Conservation (phyloP, 2,329 filamentous ascomycete genomes). For the Neonectria ditissima region DNA sequence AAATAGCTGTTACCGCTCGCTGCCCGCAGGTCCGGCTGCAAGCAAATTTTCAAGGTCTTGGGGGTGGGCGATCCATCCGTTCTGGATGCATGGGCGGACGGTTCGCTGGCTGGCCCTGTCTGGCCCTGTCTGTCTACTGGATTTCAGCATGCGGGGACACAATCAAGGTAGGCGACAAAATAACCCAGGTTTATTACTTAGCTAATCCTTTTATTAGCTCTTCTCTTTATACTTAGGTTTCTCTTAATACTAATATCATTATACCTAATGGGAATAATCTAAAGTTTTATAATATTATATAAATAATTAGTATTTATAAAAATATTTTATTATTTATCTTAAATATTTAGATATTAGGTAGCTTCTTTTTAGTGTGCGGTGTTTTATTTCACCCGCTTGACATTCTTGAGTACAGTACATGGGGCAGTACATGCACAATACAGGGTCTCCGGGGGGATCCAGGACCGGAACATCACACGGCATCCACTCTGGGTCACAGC, state of each 20-base stretch:
- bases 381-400: no score
- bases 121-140: constrained; percentile 18
- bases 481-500: constrained; percentile 15
- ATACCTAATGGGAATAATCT: no score
- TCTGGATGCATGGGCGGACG: constrained; percentile 25
- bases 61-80: constrained; percentile 19
- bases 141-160: constrained; percentile 29
- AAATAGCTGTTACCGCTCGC: constrained; percentile 35
- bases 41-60: constrained; percentile 22
- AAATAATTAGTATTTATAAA: no score
- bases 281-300: no score
- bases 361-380: no score
- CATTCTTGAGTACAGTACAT: constrained; percentile 24
- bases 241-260: no score
- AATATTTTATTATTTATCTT: no score
- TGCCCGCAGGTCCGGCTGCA: not conserved
- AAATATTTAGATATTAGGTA: no score
- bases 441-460: constrained; percentile 19
- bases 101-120: constrained; percentile 34
- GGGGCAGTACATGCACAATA: constrained; percentile 26
- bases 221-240: no score
- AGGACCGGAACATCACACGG: constrained; percentile 24
- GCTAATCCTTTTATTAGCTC: no score
- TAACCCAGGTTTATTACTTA: no score
- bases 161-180: no score